Evolutionary conservation across 768 basidiomycete genomes (phyloP).

Genomic region (Pleurotus sapidus): DNA sequence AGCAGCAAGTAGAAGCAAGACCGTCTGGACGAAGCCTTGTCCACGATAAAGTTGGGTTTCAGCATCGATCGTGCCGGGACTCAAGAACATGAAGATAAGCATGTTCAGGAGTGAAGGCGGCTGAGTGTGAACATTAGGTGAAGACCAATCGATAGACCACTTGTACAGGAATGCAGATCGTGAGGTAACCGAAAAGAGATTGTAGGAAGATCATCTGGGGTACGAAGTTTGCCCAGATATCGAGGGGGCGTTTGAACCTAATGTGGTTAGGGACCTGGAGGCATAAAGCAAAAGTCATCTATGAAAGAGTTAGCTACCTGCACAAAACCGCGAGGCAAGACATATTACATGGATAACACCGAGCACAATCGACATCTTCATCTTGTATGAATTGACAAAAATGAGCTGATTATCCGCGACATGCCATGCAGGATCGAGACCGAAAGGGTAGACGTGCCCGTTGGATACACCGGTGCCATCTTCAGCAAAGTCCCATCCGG

Average conservation of each 20-base stretch:
- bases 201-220: slow-evolving; percentile 98
- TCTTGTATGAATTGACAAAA: slow-evolving; percentile 99
- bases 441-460: slow-evolving; percentile 85
- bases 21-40: slow-evolving; percentile 79
- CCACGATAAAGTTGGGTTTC: slow-evolving; percentile 78
- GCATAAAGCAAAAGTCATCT: slow-evolving; percentile 99
- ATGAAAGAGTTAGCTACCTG: slow-evolving; percentile 9
- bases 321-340: slow-evolving; percentile 11
- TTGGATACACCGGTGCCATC: slow-evolving; percentile 44
- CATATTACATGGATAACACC: slow-evolving; percentile 86
- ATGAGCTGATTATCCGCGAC: slow-evolving; percentile 87
- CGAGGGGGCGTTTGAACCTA: slow-evolving; percentile 82
- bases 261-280: slow-evolving; percentile 95
- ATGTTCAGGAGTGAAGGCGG: slow-evolving; percentile 94
- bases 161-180: slow-evolving; percentile 96
- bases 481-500: slow-evolving; percentile 81
- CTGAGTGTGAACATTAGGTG: slow-evolving; percentile 39
- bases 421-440: slow-evolving; percentile 95
- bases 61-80: slow-evolving; percentile 76
- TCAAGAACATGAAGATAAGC: slow-evolving; percentile 95
- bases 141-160: slow-evolving; percentile 92
- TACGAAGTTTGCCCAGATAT: slow-evolving; percentile 93
- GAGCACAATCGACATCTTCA: slow-evolving; percentile 98
- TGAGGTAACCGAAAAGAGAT: slow-evolving; percentile 96
- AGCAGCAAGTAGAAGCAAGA: slow-evolving; percentile 73